Evolutionary conservation across 768 basidiomycete species (phyloP).

Genomic region (Baorangia bicolor): DNA sequence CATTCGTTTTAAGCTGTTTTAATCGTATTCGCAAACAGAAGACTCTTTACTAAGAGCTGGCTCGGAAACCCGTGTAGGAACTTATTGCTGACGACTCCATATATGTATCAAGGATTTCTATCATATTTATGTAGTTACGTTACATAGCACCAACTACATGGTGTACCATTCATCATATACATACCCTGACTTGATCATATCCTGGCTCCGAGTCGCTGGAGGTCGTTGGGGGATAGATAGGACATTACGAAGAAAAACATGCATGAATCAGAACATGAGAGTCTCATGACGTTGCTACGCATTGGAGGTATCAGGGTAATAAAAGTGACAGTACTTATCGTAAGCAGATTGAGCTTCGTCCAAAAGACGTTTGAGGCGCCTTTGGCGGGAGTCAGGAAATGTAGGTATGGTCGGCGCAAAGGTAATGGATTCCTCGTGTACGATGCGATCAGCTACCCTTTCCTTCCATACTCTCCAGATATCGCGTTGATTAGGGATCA

Average conservation of each 20-base stretch:
- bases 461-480: conserved; percentile 17
- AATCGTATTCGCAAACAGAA: conserved; percentile 1
- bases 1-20: neutral
- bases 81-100: no score
- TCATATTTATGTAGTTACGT: no score
- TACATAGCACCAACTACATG: no score
- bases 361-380: conserved; percentile 8
- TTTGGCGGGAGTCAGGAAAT: conserved; percentile 12
- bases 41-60: no score
- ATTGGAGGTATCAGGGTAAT: neutral
- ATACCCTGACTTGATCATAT: no score
- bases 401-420: conserved; percentile 18
- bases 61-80: no score
- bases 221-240: no score
- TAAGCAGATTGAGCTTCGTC: conserved; percentile 14
- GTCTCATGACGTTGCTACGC: neutral
- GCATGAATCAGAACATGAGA: neutral
- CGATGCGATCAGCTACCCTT: conserved; percentile 18
- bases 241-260: neutral
- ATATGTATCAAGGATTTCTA: no score
- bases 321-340: neutral
- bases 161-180: no score
- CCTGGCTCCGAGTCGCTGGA: no score
- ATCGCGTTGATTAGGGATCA: conserved; percentile 16
- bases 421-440: conserved; percentile 6